These are phyloP conservation scores for Artemisia argyi DNA, from an alignment of 129 eudicot species.

Conservation along the genomic window DNA sequence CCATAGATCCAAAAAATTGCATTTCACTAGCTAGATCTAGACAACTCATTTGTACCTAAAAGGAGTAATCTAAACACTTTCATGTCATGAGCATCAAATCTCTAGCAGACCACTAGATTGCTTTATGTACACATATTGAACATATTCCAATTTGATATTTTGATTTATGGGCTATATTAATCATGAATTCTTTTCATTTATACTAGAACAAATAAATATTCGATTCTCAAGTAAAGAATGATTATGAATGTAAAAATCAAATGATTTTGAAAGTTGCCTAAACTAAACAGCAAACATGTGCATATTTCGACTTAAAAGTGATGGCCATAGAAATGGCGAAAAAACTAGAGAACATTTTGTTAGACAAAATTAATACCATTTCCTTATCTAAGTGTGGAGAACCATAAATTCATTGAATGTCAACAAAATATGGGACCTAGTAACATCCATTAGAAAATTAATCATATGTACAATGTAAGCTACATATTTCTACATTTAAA, in stretches of 20 bases:
- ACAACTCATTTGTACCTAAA: background rate
- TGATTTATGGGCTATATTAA: background rate
- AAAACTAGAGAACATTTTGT: background rate
- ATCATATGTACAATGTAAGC: slow-evolving; percentile 36
- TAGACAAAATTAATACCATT: slow-evolving; percentile 7
- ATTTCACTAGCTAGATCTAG: too few species aligned
- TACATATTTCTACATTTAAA: slow-evolving; percentile 27
- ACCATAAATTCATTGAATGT: background rate
- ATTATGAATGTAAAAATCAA: too few species aligned
- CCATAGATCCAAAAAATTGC: too few species aligned
- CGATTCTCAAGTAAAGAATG: too few species aligned
- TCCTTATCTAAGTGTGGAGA: background rate
- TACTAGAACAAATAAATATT: background rate
- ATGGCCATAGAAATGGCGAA: background rate
- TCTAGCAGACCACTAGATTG: slow-evolving; percentile 26
- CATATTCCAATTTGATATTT: slow-evolving; percentile 16
- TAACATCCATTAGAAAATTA: slow-evolving; percentile 31
- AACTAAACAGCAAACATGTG: background rate
- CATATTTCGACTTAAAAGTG: too few species aligned
- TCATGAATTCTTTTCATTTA: background rate
- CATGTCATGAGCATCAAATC: slow-evolving; percentile 15
- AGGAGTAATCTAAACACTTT: slow-evolving; percentile 21
- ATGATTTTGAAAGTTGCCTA: too few species aligned
- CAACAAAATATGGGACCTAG: slow-evolving; percentile 25
- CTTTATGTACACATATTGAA: slow-evolving; percentile 22